Evolutionary conservation across 768 basidiomycete species (phyloP).

Genomic region (Russula virescens): DNA sequence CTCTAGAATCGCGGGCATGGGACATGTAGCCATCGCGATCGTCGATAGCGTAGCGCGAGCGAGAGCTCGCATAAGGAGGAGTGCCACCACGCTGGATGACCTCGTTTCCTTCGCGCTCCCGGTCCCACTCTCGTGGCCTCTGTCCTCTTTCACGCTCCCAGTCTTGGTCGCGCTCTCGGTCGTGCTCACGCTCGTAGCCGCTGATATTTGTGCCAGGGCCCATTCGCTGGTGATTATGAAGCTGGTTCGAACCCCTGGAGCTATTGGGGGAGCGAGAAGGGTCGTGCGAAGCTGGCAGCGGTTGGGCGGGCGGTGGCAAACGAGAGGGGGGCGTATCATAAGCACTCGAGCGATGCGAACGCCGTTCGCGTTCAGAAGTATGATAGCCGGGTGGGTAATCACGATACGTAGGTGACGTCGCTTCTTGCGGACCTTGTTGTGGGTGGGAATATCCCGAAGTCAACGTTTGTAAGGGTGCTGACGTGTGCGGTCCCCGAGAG

Average conservation of each 20-base stretch:
- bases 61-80: constrained; percentile 21
- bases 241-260: constrained; percentile 30
- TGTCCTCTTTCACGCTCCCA: constrained; percentile 34
- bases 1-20: constrained; percentile 18
- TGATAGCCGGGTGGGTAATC: constrained; percentile 16
- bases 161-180: constrained; percentile 33
- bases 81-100: constrained; percentile 7
- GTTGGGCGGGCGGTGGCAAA: constrained; percentile 11
- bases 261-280: constrained; percentile 37
- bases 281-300: constrained; percentile 18
- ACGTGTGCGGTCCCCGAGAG: constrained; percentile 18
- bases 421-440: constrained; percentile 23
- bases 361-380: constrained; percentile 15
- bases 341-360: constrained; percentile 9
- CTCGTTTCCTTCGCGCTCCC: constrained; percentile 18
- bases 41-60: constrained; percentile 26
- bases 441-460: constrained; percentile 18
- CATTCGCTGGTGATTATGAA: constrained; percentile 62
- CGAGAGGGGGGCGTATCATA: constrained; percentile 6
- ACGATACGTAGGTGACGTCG: constrained; percentile 19
- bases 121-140: constrained; percentile 30
- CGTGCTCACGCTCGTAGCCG: constrained; percentile 45
- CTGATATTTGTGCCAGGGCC: constrained; percentile 57
- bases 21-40: constrained; percentile 23
- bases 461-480: constrained; percentile 20